Evolutionary conservation across 345 rosid species (phyloP), one percentile per base, ranked within the genome.

Genomic region (Geranium rotundifolium): DNA sequence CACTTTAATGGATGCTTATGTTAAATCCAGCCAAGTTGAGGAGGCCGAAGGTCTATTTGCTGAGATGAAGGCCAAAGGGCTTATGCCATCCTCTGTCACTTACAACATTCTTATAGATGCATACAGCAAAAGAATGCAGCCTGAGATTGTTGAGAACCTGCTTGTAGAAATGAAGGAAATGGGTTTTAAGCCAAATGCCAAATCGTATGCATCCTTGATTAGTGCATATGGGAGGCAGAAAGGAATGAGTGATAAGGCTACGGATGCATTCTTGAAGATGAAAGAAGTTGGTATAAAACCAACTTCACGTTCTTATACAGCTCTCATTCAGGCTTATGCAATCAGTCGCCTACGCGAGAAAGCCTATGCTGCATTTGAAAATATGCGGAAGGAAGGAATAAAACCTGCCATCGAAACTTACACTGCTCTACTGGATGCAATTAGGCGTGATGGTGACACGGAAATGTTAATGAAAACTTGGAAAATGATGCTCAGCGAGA

Each of bases 291-390:
- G 89, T 37, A 66, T 89, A 66, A 72, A 79, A 58, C 95, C 98
- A 19, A 81, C 85, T 70, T 81, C 93, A 1, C 84, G 85, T 77
- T 89, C 95, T 37, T 89, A 84, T 71, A 89, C 96, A 9, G 77
- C 92, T 65, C 92, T 91, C 59, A 84, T 89, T 61, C 96, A 87
- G 76, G 92, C 93, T 70, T 91, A 87, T 80, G 85, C 98, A 1
- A 74, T 89, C 46, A 64, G 78, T n/a, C 91, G 89, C 31, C 85
- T 87, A 87, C 92, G 85, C 57, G 88, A 85, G 71, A 89, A 89
- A 73, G 90, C 96, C 68, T 82, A 75, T 54, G 55, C 67, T 8
- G 71, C 88, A 8, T 89, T 91, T 54, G 82, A 89, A 66, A 63
- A 84, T 37, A 87, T 87, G 98, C 72, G 10, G 60, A 79, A 39